Evolutionary conservation across 306 rosid genomes (phyloP).

Genomic region (Lithocarpus polystachyus): DNA sequence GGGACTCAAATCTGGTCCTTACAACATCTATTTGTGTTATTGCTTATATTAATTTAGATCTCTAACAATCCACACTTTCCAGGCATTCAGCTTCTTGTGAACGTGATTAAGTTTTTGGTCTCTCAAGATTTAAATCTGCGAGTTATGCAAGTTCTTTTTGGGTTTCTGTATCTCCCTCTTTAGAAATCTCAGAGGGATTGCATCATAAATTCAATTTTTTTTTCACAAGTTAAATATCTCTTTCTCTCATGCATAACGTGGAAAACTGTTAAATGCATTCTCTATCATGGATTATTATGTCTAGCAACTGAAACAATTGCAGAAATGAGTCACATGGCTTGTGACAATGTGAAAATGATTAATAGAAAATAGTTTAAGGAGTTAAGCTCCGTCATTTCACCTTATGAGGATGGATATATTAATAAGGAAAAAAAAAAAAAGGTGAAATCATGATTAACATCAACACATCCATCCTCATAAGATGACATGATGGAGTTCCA

Average conservation of each 20-base stretch:
- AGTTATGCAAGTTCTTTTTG: slow-evolving; percentile 59
- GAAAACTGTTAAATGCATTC: not conserved
- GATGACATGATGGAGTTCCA: slow-evolving; percentile 73
- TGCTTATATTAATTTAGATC: too few relatives aligned
- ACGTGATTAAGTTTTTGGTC: slow-evolving; percentile 54
- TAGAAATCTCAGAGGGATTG: slow-evolving; percentile 50
- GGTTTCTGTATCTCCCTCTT: slow-evolving; percentile 56
- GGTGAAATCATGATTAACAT: slow-evolving; percentile 28
- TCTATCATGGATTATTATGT: not conserved
- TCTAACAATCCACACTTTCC: too few relatives aligned
- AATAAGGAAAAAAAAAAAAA: slow-evolving; percentile 17
- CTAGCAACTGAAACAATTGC: slow-evolving; percentile 21
- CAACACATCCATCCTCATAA: slow-evolving; percentile 57
- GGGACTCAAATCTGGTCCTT: too few relatives aligned
- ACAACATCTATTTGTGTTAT: too few relatives aligned
- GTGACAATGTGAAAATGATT: slow-evolving; percentile 66
- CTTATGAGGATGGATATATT: slow-evolving; percentile 58
- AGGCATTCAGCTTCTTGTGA: slow-evolving; percentile 41
- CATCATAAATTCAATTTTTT: slow-evolving; percentile 52
- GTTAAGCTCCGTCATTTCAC: slow-evolving; percentile 50
- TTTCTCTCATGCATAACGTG: not conserved
- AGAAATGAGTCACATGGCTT: slow-evolving; percentile 68
- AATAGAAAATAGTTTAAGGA: slow-evolving; percentile 57
- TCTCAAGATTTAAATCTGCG: slow-evolving; percentile 56
- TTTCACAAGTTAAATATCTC: slow-evolving; percentile 41